These are phyloP conservation scores for Alternaria rosae DNA, from an alignment of 2,329 filamentous ascomycete species.

Conservation along the genomic window DNA sequence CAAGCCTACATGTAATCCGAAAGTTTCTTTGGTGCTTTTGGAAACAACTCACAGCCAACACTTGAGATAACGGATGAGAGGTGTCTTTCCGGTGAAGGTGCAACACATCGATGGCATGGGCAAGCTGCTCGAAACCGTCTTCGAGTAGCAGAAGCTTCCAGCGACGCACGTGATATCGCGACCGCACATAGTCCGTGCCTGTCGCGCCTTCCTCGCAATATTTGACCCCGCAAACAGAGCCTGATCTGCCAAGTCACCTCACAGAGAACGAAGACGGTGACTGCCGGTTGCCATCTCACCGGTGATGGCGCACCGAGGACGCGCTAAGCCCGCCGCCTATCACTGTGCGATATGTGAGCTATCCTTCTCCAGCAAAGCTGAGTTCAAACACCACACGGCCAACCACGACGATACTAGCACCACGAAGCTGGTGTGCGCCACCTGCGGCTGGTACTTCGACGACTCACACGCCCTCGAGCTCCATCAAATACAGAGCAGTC, in stretches of 20 bases:
- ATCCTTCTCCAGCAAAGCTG: slow-evolving; percentile 22
- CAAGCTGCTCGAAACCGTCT: too few species aligned
- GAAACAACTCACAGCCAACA: not conserved
- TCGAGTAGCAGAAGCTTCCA: not conserved
- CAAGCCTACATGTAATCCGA: not conserved
- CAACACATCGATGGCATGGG: too few species aligned
- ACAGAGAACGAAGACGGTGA: not conserved
- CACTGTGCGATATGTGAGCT: slow-evolving; percentile 29
- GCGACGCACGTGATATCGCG: not conserved
- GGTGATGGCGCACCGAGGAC: not conserved
- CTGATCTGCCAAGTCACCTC: not conserved
- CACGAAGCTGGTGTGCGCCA: slow-evolving; percentile 9
- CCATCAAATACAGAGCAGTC: slow-evolving; percentile 22
- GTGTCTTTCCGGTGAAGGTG: too few species aligned
- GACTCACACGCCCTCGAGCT: slow-evolving; percentile 31
- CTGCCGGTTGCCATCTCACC: not conserved
- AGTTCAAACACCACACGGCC: slow-evolving; percentile 21
- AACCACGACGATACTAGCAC: slow-evolving; percentile 16
- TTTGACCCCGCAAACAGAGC: slow-evolving; percentile 8
- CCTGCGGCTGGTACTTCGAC: slow-evolving; percentile 23
- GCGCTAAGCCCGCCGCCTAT: not conserved
- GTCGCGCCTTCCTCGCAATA: slow-evolving; percentile 2
- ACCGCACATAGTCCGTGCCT: slow-evolving; percentile 2
- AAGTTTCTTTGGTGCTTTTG: not conserved
- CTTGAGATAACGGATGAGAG: not conserved